Evolutionary conservation across 352 stramenopile species (phyloP).

Genomic region (Globisporangium emineosum): DNA sequence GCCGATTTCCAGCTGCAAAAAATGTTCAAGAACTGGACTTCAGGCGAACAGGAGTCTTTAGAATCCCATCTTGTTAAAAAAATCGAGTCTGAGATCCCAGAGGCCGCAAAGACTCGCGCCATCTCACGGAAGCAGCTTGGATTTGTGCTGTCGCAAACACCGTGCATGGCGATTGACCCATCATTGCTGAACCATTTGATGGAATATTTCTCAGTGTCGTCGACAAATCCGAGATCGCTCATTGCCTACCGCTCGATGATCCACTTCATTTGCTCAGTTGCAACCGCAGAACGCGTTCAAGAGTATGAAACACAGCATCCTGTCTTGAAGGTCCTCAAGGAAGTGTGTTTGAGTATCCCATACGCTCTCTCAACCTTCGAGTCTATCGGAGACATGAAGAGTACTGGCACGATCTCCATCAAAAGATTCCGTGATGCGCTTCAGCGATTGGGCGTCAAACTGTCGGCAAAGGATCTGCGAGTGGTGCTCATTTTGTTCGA

Average conservation of each 20-base stretch:
- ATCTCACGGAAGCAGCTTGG: slow-evolving; percentile 50
- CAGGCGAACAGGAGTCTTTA: slow-evolving; percentile 34
- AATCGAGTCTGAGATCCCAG: slow-evolving; percentile 37
- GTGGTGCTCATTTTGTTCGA: slow-evolving; percentile 53
- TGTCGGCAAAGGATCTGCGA: slow-evolving; percentile 38
- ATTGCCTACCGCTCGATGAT: slow-evolving; percentile 44
- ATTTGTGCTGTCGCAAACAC: slow-evolving; percentile 47
- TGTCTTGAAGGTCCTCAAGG: slow-evolving; percentile 27
- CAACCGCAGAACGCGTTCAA: slow-evolving; percentile 30
- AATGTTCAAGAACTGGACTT: slow-evolving; percentile 38
- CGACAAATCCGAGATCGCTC: slow-evolving; percentile 7
- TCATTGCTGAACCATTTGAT: slow-evolving; percentile 36
- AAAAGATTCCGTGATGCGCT: slow-evolving; percentile 43
- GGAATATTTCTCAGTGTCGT: slow-evolving; percentile 36
- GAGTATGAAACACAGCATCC: slow-evolving; percentile 23
- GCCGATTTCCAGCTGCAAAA: slow-evolving; percentile 35
- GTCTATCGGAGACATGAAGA: slow-evolving; percentile 46
- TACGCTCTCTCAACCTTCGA: slow-evolving; percentile 37
- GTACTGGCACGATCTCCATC: slow-evolving; percentile 35
- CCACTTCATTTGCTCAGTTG: slow-evolving; percentile 43
- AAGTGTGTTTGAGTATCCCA: slow-evolving; percentile 27
- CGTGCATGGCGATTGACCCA: slow-evolving; percentile 39
- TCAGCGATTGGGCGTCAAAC: slow-evolving; percentile 29
- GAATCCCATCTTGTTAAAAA: slow-evolving; percentile 30
- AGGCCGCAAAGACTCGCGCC: slow-evolving; percentile 23